Conservation (phyloP, 495 filamentous ascomycete genomes). For the Penicillium atrosanguineum region DNA sequence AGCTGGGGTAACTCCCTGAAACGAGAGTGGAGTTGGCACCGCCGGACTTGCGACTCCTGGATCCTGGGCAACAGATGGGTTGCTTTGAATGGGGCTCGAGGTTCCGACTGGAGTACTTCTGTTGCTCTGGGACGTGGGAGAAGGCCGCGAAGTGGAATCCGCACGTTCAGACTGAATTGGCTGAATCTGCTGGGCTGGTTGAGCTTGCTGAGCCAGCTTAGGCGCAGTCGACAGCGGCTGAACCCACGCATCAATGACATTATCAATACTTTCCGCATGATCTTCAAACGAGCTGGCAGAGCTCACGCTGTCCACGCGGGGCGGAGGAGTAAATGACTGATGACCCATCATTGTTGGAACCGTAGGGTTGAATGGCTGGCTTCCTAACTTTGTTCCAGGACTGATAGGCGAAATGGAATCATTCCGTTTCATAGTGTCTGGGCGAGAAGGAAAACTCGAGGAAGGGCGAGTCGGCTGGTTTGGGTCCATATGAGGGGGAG, state of each 20-base stretch:
- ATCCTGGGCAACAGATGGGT: slow-evolving; percentile 1
- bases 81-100: slow-evolving; percentile 2
- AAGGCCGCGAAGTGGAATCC: slow-evolving; percentile 8
- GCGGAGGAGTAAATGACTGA: slow-evolving; percentile 13
- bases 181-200: slow-evolving; percentile 7
- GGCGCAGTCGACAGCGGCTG: slow-evolving; percentile 24
- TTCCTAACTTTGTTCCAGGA: slow-evolving; percentile 16
- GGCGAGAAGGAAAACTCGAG: background rate
- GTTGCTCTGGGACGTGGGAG: slow-evolving; percentile 1
- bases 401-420: slow-evolving; percentile 26
- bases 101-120: slow-evolving; percentile 14
- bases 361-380: slow-evolving; percentile 14
- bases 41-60: background rate
- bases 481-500: slow-evolving; percentile 9
- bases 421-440: background rate
- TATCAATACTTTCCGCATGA: slow-evolving; percentile 40
- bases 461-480: background rate
- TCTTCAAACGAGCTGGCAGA: slow-evolving; percentile 24
- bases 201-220: slow-evolving; percentile 8
- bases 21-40: background rate
- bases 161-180: slow-evolving; percentile 1
- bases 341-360: slow-evolving; percentile 14
- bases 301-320: slow-evolving; percentile 29
- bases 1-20: background rate
- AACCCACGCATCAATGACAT: slow-evolving; percentile 45